Evolutionary conservation across 2,329 filamentous ascomycete genomes (phyloP).

Genomic region (Gyromitra esculenta): DNA sequence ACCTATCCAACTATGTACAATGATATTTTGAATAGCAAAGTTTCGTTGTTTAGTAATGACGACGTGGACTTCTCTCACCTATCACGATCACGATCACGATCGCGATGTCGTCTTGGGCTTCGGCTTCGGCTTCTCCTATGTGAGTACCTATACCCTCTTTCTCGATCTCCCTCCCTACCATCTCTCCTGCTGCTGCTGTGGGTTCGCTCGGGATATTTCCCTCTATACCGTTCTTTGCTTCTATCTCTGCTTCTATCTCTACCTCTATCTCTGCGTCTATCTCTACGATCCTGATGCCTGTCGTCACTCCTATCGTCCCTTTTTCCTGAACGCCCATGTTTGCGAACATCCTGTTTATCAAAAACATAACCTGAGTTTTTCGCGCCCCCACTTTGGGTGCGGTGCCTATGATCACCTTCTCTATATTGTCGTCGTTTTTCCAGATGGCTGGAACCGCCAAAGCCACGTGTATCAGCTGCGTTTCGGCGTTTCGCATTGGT

Average conservation of each 20-base stretch:
- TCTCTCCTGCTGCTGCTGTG: constrained; percentile 27
- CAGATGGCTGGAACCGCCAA: constrained; percentile 86
- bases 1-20: not conserved
- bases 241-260: constrained; percentile 59
- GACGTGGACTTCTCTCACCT: not conserved
- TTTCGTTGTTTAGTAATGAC: not conserved
- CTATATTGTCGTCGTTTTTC: constrained; percentile 93
- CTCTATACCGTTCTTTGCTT: constrained; percentile 57
- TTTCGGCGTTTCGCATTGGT: constrained; percentile 81
- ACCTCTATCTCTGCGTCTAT: constrained; percentile 59
- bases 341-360: constrained; percentile 61
- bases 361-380: constrained; percentile 82
- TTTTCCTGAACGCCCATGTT: constrained; percentile 57
- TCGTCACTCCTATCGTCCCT: constrained; percentile 60
- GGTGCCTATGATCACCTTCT: constrained; percentile 67
- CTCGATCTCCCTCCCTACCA: constrained; percentile 35
- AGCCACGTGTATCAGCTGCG: constrained; percentile 73
- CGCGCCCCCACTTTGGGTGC: constrained; percentile 58
- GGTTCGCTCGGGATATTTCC: constrained; percentile 35
- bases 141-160: constrained; percentile 28
- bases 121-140: constrained; percentile 50
- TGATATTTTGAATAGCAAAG: not conserved
- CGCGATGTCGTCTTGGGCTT: constrained; percentile 48
- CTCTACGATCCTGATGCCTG: constrained; percentile 59
- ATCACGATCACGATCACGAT: constrained; percentile 37